Evolutionary conservation across 768 basidiomycete genomes (phyloP).

Genomic region (Leucogyrophana mollusca): DNA sequence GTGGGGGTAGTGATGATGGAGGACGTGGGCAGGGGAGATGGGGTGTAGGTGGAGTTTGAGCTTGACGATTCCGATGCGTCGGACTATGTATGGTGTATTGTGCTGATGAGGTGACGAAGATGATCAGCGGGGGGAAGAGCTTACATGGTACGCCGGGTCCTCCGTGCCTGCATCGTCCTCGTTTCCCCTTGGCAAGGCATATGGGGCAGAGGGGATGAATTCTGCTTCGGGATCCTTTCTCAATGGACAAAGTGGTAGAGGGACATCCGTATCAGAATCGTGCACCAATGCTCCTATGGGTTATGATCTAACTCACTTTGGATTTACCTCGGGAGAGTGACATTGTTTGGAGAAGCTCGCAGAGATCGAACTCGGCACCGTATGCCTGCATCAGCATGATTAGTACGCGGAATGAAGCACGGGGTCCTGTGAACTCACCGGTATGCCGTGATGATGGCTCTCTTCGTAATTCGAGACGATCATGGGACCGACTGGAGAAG

Average conservation of each 20-base stretch:
- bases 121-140: constrained; percentile 5
- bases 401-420: not conserved
- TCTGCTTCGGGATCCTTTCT: constrained; percentile 30
- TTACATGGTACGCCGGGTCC: constrained; percentile 43
- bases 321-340: constrained; percentile 36
- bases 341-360: constrained; percentile 51
- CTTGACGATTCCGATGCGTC: constrained; percentile 45
- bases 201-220: constrained; percentile 18
- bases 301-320: constrained; percentile 24
- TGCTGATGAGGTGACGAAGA: not conserved
- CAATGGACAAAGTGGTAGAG: constrained; percentile 16
- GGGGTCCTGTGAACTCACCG: constrained; percentile 15
- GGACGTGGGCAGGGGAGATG: constrained; percentile 14
- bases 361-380: constrained; percentile 44
- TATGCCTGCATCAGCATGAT: constrained; percentile 17
- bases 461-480: constrained; percentile 20
- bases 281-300: not conserved
- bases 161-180: constrained; percentile 44
- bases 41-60: constrained; percentile 33
- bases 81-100: constrained; percentile 30
- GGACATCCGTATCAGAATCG: not conserved
- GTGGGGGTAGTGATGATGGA: constrained; percentile 11
- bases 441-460: constrained; percentile 14
- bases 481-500: constrained; percentile 27
- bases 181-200: constrained; percentile 32